Conservation (phyloP, 2,329 filamentous ascomycete genomes). For the Ophioceras dolichostomum region DNA sequence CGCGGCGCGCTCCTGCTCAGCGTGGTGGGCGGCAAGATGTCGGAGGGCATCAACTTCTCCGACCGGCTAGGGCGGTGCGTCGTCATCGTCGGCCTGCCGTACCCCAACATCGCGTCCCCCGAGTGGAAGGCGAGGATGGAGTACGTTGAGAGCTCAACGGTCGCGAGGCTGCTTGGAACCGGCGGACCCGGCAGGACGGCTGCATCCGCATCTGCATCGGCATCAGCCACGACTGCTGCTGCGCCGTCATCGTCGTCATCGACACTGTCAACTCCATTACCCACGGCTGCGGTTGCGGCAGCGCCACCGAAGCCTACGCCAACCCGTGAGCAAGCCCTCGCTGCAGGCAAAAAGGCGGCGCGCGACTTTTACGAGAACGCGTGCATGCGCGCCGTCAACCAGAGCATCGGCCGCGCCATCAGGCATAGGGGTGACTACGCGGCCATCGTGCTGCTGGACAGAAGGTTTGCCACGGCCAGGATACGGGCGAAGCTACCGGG, state of each 20-base stretch:
- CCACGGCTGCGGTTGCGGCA: not conserved
- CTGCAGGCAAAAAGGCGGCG: constrained; percentile 41
- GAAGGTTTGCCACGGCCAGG: constrained; percentile 59
- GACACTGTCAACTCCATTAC: not conserved
- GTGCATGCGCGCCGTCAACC: constrained; percentile 94
- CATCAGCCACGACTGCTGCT: not conserved
- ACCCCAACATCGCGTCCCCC: constrained; percentile 77
- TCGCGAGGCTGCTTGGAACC: constrained; percentile 19
- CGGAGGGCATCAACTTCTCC: constrained; percentile 96
- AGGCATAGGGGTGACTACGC: constrained; percentile 83
- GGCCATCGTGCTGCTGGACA: constrained; percentile 74
- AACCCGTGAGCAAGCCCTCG: constrained; percentile 18
- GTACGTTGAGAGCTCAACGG: constrained; percentile 59
- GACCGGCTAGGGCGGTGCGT: constrained; percentile 83
- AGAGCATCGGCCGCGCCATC: constrained; percentile 88
- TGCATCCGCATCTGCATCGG: constrained; percentile 8
- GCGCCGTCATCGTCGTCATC: constrained; percentile 7
- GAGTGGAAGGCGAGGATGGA: constrained; percentile 90
- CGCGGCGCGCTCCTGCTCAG: constrained; percentile 73
- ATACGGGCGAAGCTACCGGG: constrained; percentile 72
- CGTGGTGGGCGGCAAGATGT: constrained; percentile 88
- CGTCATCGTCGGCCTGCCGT: constrained; percentile 83
- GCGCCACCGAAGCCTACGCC: too few relatives aligned
- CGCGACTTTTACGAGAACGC: constrained; percentile 86
- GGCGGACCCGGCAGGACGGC: constrained; percentile 11